A percentile compares a stretch with the other conserved stretches of the same genome.
phyloP scores from a whole-genome alignment of 1,139 yeast genomes.

The Dujonia santamariae region DNA sequence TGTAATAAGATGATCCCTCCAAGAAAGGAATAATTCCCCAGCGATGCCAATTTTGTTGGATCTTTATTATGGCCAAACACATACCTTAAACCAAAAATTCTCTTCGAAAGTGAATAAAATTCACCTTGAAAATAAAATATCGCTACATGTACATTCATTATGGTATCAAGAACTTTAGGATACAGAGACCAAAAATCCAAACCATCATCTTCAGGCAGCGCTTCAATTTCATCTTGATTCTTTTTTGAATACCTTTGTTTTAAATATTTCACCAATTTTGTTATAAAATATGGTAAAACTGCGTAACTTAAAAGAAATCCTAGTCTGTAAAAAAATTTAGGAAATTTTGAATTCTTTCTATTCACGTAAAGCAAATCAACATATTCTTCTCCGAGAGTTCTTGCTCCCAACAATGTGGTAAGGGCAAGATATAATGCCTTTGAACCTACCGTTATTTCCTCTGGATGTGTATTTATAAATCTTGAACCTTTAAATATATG shows the following conservation, averaged over 20 bases:
- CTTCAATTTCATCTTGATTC: neutral
- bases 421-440: conserved; percentile 60
- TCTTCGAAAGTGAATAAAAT: conserved; percentile 73
- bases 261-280: conserved; percentile 31
- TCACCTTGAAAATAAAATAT: conserved; percentile 78
- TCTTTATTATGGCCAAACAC: conserved; percentile 65
- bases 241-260: conserved; percentile 11
- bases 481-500: conserved; percentile 63
- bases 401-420: conserved; percentile 72
- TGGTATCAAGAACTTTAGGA: conserved; percentile 44
- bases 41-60: conserved; percentile 33
- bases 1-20: conserved; percentile 72
- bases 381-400: conserved; percentile 93
- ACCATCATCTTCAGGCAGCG: neutral
- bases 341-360: conserved; percentile 49
- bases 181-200: conserved; percentile 18
- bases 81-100: conserved; percentile 78
- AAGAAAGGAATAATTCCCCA: conserved; percentile 72
- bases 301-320: conserved; percentile 57
- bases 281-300: conserved; percentile 51
- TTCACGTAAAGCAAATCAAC: conserved; percentile 76
- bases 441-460: conserved; percentile 58
- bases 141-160: conserved; percentile 72
- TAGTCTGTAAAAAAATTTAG: conserved; percentile 43
- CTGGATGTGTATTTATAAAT: conserved; percentile 61